Evolutionary conservation across 176 grass and related monocot species (phyloP), one percentile per base, ranked within the genome.

Genomic region (Bolboschoenus planiculmis): DNA sequence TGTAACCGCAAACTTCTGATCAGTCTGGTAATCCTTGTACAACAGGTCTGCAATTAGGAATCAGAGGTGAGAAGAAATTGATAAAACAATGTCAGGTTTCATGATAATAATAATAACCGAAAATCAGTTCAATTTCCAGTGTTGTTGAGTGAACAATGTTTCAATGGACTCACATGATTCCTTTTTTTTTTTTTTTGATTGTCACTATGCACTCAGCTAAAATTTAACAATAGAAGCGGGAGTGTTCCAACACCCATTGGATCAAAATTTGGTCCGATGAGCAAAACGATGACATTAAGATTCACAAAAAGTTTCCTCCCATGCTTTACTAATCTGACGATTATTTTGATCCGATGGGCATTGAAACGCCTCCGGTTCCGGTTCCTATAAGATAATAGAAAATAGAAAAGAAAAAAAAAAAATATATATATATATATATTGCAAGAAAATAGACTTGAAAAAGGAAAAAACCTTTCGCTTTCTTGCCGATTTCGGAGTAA

Each of bases 401-500:
- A 34, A 23, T 58, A 18, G 7, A 21, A 35, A 18, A 5, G 4
- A 14, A 7, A 53, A 18, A 6, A 7, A 10, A 24, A 77, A n/a
- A n/a, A n/a, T n/a, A n/a, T n/a, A n/a, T n/a, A n/a, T n/a, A n/a
- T n/a, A n/a, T n/a, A n/a, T 11, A 70, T n/a, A 21, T n/a, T 1
- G 8, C 33, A 72, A 43, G 14, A 21, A 18, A 2, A 44, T 10
- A 15, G 46, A 72, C 5, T 51, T 10, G 23, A 10, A 31, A 14
- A 73, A 44, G 10, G 14, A 26, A 43, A 65, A 48, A 23, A 85
- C 84, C 84, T 67, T 73, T 76, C 34, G 84, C 84, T 85, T 85
- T 85, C 56, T 79, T 85, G 51, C 84, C 84, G 33, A 85, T 79
- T 61, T 79, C 72, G 29, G 73, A 85, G 55, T 85, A 85, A 18